Conservation (phyloP, 179 eudicot species). For the Actinidia chinensis region DNA sequence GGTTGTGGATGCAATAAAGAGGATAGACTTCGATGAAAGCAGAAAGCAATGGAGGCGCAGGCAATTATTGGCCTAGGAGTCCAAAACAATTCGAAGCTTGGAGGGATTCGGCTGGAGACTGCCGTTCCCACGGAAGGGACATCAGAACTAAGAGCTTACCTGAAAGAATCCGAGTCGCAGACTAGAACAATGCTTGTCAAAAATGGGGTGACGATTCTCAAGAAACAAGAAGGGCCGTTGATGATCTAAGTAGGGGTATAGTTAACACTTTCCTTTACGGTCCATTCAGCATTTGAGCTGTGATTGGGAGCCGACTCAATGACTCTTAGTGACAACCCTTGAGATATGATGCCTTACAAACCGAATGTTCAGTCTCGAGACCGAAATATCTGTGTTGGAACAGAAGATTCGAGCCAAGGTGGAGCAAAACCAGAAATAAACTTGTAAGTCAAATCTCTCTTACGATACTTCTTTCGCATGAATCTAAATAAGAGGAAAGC, state of each 20-base stretch:
- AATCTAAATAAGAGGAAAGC: constrained; percentile 32
- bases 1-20: constrained; percentile 51
- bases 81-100: constrained; percentile 40
- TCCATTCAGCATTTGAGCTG: constrained; percentile 63
- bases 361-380: constrained; percentile 58
- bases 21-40: constrained; percentile 40
- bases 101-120: constrained; percentile 51
- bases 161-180: constrained; percentile 45
- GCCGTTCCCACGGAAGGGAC: constrained; percentile 49
- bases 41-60: constrained; percentile 49
- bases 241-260: constrained; percentile 54
- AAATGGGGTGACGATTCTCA: constrained; percentile 38
- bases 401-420: constrained; percentile 60
- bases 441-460: background rate
- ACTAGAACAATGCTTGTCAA: constrained; percentile 45
- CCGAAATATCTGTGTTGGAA: constrained; percentile 54
- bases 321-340: constrained; percentile 49
- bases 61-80: constrained; percentile 38
- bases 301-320: constrained; percentile 53
- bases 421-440: constrained; percentile 49
- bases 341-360: constrained; percentile 62
- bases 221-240: constrained; percentile 42
- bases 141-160: constrained; percentile 47
- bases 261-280: constrained; percentile 60
- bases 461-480: background rate